Percentiles rank a stretch among this genome's conserved stretches.
These are phyloP conservation scores for Paramecium sonneborni DNA, from an alignment of 73 alveolate species.

Conservation along the genomic window DNA sequence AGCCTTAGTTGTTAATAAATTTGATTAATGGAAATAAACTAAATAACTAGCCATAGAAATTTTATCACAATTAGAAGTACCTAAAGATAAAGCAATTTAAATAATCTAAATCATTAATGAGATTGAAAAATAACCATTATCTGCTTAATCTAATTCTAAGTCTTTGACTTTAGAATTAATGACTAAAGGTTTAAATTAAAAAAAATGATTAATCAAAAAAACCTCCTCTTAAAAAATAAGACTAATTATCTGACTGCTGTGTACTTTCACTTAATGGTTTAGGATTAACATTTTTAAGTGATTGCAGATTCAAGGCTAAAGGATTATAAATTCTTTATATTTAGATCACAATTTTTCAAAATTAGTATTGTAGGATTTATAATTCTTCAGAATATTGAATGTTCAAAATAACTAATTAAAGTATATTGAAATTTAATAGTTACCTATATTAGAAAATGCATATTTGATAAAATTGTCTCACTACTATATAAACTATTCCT, in stretches of 20 bases:
- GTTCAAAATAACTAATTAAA: constrained; percentile 2
- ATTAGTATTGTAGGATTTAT: background rate
- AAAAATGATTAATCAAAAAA: constrained; percentile 46
- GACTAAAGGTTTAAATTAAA: constrained; percentile 21
- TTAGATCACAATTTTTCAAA: constrained; percentile 8
- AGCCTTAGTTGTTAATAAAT: background rate
- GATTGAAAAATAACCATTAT: background rate
- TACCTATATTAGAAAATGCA: constrained; percentile 29
- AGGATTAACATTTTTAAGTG: constrained; percentile 5
- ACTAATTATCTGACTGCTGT: background rate
- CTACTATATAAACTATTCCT: background rate
- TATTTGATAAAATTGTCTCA: constrained; percentile 18
- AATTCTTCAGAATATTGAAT: constrained; percentile 1
- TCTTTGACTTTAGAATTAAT: constrained; percentile 10
- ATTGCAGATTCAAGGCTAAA: background rate
- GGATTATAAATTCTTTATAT: background rate
- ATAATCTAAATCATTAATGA: background rate
- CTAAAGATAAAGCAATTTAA: background rate
- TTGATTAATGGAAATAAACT: constrained; percentile 50
- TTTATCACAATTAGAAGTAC: background rate
- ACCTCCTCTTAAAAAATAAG: background rate
- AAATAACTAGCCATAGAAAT: background rate
- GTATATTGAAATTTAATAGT: background rate
- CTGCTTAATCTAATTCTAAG: background rate
- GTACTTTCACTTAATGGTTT: constrained; percentile 49